phyloP scores from a whole-genome alignment of 345 rosid species.

The Sisymbrium irio region DNA sequence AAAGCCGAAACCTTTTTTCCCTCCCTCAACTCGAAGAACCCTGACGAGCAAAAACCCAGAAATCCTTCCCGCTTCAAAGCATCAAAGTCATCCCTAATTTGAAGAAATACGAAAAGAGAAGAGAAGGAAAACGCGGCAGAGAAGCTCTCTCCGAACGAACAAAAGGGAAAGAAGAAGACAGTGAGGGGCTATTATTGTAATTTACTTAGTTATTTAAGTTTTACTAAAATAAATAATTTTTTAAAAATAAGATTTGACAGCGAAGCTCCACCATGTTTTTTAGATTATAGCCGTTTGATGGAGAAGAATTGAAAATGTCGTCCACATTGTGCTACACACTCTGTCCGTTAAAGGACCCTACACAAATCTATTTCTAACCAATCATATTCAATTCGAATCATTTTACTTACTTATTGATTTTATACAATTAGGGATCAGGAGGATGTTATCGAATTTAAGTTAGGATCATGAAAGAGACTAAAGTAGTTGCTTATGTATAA shows the following conservation, averaged over 20 bases:
- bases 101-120: neutral
- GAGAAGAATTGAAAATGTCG: neutral
- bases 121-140: slow-evolving; percentile 27
- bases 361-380: neutral
- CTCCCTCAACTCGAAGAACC: neutral
- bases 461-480: no score
- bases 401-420: neutral
- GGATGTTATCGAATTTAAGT: no score
- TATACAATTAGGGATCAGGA: neutral
- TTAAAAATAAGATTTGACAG: slow-evolving; percentile 4
- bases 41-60: slow-evolving; percentile 12
- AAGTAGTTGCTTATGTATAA: neutral
- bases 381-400: neutral
- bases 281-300: slow-evolving; percentile 6
- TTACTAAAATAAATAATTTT: neutral
- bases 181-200: neutral
- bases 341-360: neutral
- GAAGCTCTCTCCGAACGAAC: neutral
- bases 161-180: neutral
- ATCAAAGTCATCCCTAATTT: slow-evolving; percentile 26
- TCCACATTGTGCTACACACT: neutral
- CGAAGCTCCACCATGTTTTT: slow-evolving; percentile 19
- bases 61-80: neutral
- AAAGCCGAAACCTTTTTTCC: neutral
- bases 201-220: no score